Evolutionary conservation across 257 asterid genomes (phyloP), one percentile per base, ranked within the genome.

Genomic region (Verbena officinalis): DNA sequence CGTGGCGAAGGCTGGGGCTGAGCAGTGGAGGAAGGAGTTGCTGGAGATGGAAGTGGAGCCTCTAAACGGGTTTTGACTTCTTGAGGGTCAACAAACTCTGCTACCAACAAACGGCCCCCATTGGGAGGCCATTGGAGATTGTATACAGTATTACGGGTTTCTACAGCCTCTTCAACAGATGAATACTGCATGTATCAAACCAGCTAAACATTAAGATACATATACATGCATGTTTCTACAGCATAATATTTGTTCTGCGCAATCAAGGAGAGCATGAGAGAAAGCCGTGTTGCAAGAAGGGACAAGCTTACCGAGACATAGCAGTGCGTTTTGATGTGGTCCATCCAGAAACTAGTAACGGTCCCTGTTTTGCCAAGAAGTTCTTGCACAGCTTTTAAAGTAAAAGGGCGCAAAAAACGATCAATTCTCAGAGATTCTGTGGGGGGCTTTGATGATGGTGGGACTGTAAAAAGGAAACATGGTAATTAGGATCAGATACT

Each of bases 101-200:
- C 95, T 27, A 72, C 80, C 81, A 90, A 74, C 22, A 72, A 23
- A 57, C 87, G 92, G 0, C 97, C 97, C 15, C 98, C 98, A 40
- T 91, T 86, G 8, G 84, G 38, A 19, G 98, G 98, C 98, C 98
- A 91, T 65, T 86, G 98, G 74, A 88, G 81, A 75, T 88, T 83
- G 87, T 91, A 91, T 20, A 88, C 86, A 58, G 96, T 95, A 69
- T 86, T 86, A 20, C 96, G 87, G 55, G 96, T 88, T 75, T 80
- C 88, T 62, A 73, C 73, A 62, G 96, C 97, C 77, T 88, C 96
- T 70, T 88, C 96, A 58, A 86, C 77, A 39, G 95, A 81, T 63
- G 97, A 72, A 73, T 82, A 88, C 97, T 91, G 95, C 86, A 84
- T 4, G 30, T 16, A 21, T 23, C 24, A 62, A 56, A 36, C 48